Evolutionary conservation across 2,329 filamentous ascomycete genomes (phyloP), one percentile per base, ranked within the genome.

Genomic region (Dendrostoma leiphaemia): DNA sequence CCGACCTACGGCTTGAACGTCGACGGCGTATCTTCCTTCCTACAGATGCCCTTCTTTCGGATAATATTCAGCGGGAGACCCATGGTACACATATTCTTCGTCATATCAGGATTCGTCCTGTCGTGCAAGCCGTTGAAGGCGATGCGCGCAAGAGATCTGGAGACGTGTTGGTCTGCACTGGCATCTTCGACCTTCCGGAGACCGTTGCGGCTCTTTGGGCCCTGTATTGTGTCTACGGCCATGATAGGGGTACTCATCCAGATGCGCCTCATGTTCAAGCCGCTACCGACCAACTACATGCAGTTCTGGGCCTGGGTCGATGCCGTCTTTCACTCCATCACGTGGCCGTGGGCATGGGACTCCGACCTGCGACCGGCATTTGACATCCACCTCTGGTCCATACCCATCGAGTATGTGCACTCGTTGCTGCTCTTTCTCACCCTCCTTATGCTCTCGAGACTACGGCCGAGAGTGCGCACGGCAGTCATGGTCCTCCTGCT

Each of bases 61-160:
- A 65, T 77, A 26, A 51, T 77, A 19, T 75, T 69, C 59, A 72
- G 72, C 15, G 75, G 75, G 17, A 69, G 72, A 17, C 73, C 75
- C 8, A 76, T 77, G 73, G 77, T 80, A 3, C 72, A 77, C 60
- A 71, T 80, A 44, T 79, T 80, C 64, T 79, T 79, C 63, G 71
- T 79, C 59, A 75, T 80, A 32, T 79, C 76, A 1, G 77, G 77
- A 34, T 78, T 75, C 57, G 76, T 72, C 3, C 68, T 80, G 21
- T 71, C 74, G 7, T 70, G 71, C 59, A 74, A 75, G 58, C 72
- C 76, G 2, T 62, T 79, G 24, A 68, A 69, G 49, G 66, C 69
- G 29, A 69, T 76, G 7, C 74, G 72, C 51, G 61, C 67, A 9
- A 67, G 71, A 35, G 66, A 74, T 53, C 65, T 67, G 48, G 66